phyloP scores from a whole-genome alignment of 441 rosid species.

The Bruguiera hainesii region DNA sequence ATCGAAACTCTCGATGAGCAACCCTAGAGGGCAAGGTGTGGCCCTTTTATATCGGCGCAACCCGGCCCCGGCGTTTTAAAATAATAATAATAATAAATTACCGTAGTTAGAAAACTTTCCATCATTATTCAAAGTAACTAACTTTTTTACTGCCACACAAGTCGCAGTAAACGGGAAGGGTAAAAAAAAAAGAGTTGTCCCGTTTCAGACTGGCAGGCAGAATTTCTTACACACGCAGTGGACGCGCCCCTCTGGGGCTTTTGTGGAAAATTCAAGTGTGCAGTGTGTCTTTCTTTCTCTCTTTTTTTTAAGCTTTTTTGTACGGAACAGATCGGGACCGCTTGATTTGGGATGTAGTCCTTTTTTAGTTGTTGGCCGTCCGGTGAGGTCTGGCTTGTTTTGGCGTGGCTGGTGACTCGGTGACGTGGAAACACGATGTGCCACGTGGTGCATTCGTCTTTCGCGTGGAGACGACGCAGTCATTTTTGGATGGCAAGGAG shows the following conservation, averaged over 20 bases:
- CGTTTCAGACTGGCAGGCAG: too few species aligned
- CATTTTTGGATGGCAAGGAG: background rate
- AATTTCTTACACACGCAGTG: background rate
- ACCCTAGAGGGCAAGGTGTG: conserved; percentile 33
- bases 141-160: too few species aligned
- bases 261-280: background rate
- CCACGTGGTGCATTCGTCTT: conserved; percentile 19
- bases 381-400: background rate
- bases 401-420: background rate
- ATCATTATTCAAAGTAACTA: background rate
- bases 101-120: background rate
- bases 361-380: background rate
- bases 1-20: conserved; percentile 19
- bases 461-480: conserved; percentile 8
- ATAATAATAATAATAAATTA: background rate
- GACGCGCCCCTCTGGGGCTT: background rate
- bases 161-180: too few species aligned
- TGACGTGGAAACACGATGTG: background rate
- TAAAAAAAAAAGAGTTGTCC: too few species aligned
- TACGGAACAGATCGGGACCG: conserved; percentile 19
- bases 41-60: conserved; percentile 30
- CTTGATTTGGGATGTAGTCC: conserved; percentile 11
- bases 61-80: conserved; percentile 53
- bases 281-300: background rate
- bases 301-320: background rate